Conservation (phyloP, 768 basidiomycete species). For the Rhodotorula babjevae region DNA sequence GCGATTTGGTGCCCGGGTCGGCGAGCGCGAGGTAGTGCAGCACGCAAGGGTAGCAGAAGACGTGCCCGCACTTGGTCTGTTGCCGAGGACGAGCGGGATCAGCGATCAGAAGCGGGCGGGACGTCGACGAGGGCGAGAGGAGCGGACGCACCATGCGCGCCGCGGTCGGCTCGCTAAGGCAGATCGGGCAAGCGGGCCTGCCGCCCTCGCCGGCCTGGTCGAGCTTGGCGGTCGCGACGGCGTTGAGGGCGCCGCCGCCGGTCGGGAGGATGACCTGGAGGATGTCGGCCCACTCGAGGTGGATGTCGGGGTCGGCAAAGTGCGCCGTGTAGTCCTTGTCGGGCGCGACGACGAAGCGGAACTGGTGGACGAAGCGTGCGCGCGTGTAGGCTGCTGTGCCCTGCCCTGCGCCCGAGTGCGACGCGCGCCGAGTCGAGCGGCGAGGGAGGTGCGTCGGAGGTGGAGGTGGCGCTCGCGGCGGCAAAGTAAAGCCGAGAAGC, state of each 20-base stretch:
- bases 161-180: conserved; percentile 80
- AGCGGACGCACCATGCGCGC: conserved; percentile 54
- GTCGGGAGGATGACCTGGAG: conserved; percentile 90
- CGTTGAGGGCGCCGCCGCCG: conserved; percentile 62
- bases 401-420: not conserved
- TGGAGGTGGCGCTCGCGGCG: conserved; percentile 69
- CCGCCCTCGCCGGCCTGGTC: conserved; percentile 34
- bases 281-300: conserved; percentile 61
- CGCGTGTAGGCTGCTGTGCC: conserved; percentile 7
- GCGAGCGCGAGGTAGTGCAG: conserved; percentile 43
- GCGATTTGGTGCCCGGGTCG: conserved; percentile 59
- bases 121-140: not conserved
- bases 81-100: not conserved
- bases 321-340: conserved; percentile 67
- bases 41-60: conserved; percentile 87
- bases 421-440: conserved; percentile 66
- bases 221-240: conserved; percentile 51
- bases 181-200: conserved; percentile 75
- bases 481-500: conserved; percentile 88
- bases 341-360: conserved; percentile 34
- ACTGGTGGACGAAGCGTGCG: conserved; percentile 30
- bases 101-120: not conserved
- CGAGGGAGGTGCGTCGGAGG: conserved; percentile 10
- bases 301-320: conserved; percentile 97
- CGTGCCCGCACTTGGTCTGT: conserved; percentile 54